Base-by-base conservation (phyloP, 2,329 filamentous ascomycete species). In the Xylaria digitata region DNA sequence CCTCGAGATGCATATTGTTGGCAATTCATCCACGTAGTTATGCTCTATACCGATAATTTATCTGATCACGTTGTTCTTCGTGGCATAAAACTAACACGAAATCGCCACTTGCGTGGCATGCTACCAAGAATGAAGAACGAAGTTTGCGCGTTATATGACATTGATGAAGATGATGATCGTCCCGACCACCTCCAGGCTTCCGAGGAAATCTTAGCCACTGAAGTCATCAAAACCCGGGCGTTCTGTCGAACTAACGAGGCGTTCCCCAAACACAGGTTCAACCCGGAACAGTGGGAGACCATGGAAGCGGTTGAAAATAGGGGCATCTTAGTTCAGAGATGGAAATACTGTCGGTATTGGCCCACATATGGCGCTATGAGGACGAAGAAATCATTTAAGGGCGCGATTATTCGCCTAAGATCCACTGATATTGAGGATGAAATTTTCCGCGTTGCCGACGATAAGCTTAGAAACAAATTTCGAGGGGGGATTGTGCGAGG, bases 161-260 rank as follows among this genome's bases (percentile, higher is more conserved):
- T 81, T 2, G 76, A 81, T 6, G 62, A 77, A 0, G 76, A 81
- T 6, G 80, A 84, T 42, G 65, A 68, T 0, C 67, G 78, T 2
- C 40, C 69, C 0, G 59, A 73, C 0, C 59, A 80, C 0, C 65
- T 77, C 0, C 82, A 86, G 21, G 75, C 79, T 0, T 64, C 81
- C 0, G 70, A 84, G 0, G 83, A 87, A 1, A 73, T 89, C 0
- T 49, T 76, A 0, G 62, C 84, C 0, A 56, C 70, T 0, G 66
- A 79, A 0, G 78, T 89, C 0, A 71, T 80, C 1, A 68, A 76
- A 1, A 76, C 81, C 6, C 78, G 86, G 0, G 74, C 74, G 0
- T 76, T 92, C 0, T 73, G 81, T 0, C 76, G 84, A 1, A 92
- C 89, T 0, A 93, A 92, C 65, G 75, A 81, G 0, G 71, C 76